A percentile compares a stretch with the other conserved stretches of the same genome.
Conservation (phyloP, 2,329 filamentous ascomycete genomes). For the Diaporthe humulicola region DNA sequence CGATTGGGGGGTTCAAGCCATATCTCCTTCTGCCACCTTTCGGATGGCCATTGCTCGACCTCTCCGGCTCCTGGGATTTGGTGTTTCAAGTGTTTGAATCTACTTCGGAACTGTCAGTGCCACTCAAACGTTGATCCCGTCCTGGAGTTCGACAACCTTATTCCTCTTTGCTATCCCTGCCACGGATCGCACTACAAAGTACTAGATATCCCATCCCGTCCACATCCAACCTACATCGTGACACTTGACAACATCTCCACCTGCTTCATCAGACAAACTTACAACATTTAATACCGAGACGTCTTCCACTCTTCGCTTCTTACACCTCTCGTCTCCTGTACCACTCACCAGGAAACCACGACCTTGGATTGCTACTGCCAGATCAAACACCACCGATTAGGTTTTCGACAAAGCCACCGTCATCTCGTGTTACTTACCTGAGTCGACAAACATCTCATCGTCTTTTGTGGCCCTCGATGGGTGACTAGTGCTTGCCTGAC, state of each 20-base stretch:
- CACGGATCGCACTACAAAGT: slow-evolving; percentile 37
- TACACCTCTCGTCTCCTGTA: not conserved
- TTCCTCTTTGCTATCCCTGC: slow-evolving; percentile 37
- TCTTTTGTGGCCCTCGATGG: slow-evolving; percentile 33
- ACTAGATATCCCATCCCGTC: slow-evolving; percentile 37
- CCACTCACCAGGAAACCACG: not conserved
- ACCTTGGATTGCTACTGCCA: not conserved
- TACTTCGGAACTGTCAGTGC: slow-evolving; percentile 52
- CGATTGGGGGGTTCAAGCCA: slow-evolving; percentile 43
- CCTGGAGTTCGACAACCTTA: slow-evolving; percentile 49
- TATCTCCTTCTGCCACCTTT: slow-evolving; percentile 41
- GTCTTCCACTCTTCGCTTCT: not conserved
- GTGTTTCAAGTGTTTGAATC: slow-evolving; percentile 58
- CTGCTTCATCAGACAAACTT: slow-evolving; percentile 32
- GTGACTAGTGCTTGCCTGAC: slow-evolving; percentile 32
- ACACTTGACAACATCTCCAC: slow-evolving; percentile 24
- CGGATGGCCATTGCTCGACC: slow-evolving; percentile 42
- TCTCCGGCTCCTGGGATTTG: slow-evolving; percentile 48
- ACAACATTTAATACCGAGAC: slow-evolving; percentile 22
- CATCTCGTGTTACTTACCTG: not conserved
- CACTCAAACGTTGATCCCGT: slow-evolving; percentile 56
- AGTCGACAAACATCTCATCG: slow-evolving; percentile 27
- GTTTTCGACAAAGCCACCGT: not conserved
- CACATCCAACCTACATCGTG: slow-evolving; percentile 1
- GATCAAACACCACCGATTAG: not conserved